Base-by-base conservation (phyloP, 257 asterid genomes). In the Voacanga thouarsii region DNA sequence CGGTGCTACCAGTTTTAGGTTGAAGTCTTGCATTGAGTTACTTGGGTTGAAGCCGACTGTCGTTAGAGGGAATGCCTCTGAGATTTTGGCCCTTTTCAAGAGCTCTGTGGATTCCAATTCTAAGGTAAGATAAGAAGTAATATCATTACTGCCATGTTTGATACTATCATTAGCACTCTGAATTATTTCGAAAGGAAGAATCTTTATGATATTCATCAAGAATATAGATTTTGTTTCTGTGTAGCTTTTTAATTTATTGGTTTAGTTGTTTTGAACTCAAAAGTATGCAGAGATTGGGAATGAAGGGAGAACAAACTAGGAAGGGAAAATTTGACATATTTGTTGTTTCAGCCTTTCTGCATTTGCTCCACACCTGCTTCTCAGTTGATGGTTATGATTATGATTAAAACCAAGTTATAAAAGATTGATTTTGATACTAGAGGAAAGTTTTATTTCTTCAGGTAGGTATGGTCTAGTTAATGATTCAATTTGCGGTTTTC, bases 21-120 rank as follows among this genome's bases (percentile, higher is more conserved):
- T 95, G 71, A 85, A 59, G 73, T 93, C 98, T 23, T 93, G 99
- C 73, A 78, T 88, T 85, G 97, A 93, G 67, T 72, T 95, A 77
- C 79, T 95, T 80, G 77, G 72, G 12, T 75, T 91, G 89, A 84
- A 78, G 69, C 99, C 99, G 2, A 78, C 75, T n/a, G 99, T 95
- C 75, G 90, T 93, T 53, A 83, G 99, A 82, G 99, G 99, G 21
- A 95, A 91, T 82, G 99, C 82, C 47, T 93, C 98, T 47, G 98
- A 95, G 96, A 93, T 95, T 82, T 65, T 93, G 70, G 91, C 97
- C 26, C 96, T 95, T 83, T 88, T 82, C 74, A 88, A 84, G 28
- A 92, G 92, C 74, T 83, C 87, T 53, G 85, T 76, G 65, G 93
- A 90, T 64, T 71, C 87, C 26, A 82, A 23, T 82, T 85, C 89